These are phyloP conservation scores for Nectriaceae sp. DNA, from an alignment of 2,329 filamentous ascomycete genomes.

Conservation along the genomic window DNA sequence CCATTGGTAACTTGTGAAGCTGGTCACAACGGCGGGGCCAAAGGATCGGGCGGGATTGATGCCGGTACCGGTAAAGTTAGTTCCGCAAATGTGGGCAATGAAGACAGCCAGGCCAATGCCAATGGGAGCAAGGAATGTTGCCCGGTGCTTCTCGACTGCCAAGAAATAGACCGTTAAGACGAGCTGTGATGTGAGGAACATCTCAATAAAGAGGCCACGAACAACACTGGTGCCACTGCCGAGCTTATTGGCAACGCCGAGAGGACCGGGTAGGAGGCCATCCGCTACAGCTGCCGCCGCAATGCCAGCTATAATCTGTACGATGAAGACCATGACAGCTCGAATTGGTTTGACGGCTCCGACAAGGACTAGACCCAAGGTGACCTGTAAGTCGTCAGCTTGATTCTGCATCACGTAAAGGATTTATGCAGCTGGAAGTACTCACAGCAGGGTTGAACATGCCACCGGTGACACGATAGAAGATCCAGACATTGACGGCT, in stretches of 20 bases:
- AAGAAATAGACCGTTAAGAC: constrained; percentile 69
- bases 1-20: constrained; percentile 51
- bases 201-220: constrained; percentile 67
- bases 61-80: constrained; percentile 49
- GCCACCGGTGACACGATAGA: constrained; percentile 55
- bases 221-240: constrained; percentile 50
- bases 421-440: constrained; percentile 5
- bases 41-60: constrained; percentile 55
- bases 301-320: constrained; percentile 61
- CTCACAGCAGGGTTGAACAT: constrained; percentile 54
- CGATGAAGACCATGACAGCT: constrained; percentile 51
- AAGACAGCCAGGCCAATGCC: constrained; percentile 74
- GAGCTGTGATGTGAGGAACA: constrained; percentile 65
- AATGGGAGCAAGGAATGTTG: constrained; percentile 70
- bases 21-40: constrained; percentile 47
- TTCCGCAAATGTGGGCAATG: constrained; percentile 51
- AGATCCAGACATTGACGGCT: constrained; percentile 57
- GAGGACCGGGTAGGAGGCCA: constrained; percentile 57
- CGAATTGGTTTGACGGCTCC: constrained; percentile 56
- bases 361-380: constrained; percentile 60
- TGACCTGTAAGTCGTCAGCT: too few species aligned
- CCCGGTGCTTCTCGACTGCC: constrained; percentile 72
- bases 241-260: constrained; percentile 59
- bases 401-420: too few species aligned
- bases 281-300: constrained; percentile 58